Conservation (phyloP, 768 basidiomycete species). For the Phylloporus sp. region DNA sequence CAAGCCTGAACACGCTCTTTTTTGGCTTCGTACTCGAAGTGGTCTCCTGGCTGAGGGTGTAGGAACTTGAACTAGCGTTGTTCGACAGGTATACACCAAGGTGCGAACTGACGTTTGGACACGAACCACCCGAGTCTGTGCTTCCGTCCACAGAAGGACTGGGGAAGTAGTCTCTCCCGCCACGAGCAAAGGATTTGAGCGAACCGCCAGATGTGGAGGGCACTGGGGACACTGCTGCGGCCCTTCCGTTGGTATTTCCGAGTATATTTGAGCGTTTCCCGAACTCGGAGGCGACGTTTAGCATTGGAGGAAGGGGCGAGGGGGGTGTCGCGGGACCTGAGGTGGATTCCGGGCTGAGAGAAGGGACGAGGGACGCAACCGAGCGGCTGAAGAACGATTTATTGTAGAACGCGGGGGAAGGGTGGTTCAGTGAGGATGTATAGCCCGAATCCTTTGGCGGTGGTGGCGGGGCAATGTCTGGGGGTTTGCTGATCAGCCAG, state of each 20-base stretch:
- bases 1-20: slow-evolving; percentile 36
- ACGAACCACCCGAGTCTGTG: slow-evolving; percentile 26
- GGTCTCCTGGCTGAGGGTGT: slow-evolving; percentile 5
- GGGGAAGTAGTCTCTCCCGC: slow-evolving; percentile 7
- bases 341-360: slow-evolving; percentile 21
- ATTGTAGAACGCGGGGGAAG: slow-evolving; percentile 18
- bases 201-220: slow-evolving; percentile 19
- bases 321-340: slow-evolving; percentile 21
- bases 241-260: slow-evolving; percentile 6
- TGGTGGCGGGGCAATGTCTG: slow-evolving; percentile 36
- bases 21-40: slow-evolving; percentile 17
- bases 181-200: slow-evolving; percentile 12
- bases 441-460: slow-evolving; percentile 65
- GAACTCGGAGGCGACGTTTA: slow-evolving; percentile 1
- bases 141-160: slow-evolving; percentile 22
- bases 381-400: slow-evolving; percentile 41
- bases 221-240: slow-evolving; percentile 10
- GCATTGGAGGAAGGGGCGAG: slow-evolving; percentile 8
- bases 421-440: slow-evolving; percentile 19
- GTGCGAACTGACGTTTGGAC: slow-evolving; percentile 7
- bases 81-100: slow-evolving; percentile 9
- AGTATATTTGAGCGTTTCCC: neutral
- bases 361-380: slow-evolving; percentile 44
- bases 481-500: neutral
- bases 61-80: slow-evolving; percentile 17